These are phyloP conservation scores for Eucalyptus marginata DNA, from an alignment of 345 rosid species.

Conservation along the genomic window DNA sequence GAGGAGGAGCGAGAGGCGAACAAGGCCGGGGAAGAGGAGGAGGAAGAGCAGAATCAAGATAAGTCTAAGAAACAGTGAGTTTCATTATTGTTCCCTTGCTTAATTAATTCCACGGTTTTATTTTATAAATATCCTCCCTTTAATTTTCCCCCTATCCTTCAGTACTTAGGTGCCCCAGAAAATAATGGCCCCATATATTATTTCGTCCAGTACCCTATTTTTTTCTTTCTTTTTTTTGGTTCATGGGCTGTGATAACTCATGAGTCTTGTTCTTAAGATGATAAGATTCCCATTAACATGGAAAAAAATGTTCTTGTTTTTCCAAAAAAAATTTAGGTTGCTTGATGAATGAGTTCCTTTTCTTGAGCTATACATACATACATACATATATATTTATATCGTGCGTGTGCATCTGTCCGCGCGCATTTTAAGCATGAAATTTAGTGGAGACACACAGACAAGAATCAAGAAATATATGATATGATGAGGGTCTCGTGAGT, in stretches of 20 bases:
- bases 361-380: neutral
- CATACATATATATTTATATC: neutral
- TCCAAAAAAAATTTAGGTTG: neutral
- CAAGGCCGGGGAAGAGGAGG: conserved; percentile 20
- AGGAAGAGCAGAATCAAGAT: conserved; percentile 42
- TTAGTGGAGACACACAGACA: neutral
- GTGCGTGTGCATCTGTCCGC: neutral
- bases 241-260: neutral
- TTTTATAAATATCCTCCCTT: neutral
- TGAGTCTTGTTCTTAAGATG: neutral
- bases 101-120: neutral
- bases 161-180: neutral
- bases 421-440: neutral
- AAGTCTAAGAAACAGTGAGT: conserved; percentile 78
- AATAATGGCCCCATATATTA: neutral
- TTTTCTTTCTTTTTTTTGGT: neutral
- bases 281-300: neutral
- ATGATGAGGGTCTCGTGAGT: neutral
- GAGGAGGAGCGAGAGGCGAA: neutral
- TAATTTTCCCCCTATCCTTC: neutral
- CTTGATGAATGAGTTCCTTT: neutral
- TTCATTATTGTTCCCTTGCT: neutral
- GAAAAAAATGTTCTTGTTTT: neutral
- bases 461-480: neutral
- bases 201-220: neutral